Evolutionary conservation across 2,329 filamentous ascomycete genomes (phyloP).

Genomic region (Fusarium burgessii): DNA sequence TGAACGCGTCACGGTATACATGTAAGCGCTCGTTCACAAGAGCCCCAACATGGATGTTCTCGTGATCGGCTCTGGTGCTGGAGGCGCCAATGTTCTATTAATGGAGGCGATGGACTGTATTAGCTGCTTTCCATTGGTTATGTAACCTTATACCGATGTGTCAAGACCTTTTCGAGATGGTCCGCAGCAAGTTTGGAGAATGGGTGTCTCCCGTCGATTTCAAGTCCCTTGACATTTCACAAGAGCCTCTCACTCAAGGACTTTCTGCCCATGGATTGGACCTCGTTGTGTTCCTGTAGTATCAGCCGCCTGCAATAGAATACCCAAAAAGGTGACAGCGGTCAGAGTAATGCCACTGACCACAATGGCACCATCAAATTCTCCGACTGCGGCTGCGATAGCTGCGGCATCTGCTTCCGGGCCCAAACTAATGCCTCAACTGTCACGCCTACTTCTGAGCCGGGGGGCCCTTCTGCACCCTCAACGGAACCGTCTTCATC

Average conservation of each 20-base stretch:
- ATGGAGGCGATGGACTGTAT: neutral
- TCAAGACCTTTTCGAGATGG: neutral
- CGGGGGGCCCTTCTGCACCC: constrained; percentile 4
- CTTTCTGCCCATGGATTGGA: neutral
- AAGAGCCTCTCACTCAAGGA: constrained; percentile 1
- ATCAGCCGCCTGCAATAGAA: constrained; percentile 3
- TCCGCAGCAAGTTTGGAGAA: neutral
- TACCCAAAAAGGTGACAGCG: constrained; percentile 3
- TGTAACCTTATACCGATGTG: neutral
- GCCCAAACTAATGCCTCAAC: constrained; percentile 1
- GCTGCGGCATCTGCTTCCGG: neutral
- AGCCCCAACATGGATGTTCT: neutral
- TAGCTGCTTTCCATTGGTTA: neutral
- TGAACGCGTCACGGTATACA: neutral
- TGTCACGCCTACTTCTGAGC: constrained; percentile 4
- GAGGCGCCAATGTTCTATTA: neutral
- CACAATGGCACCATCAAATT: neutral
- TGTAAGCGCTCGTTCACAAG: neutral
- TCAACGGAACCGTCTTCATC: constrained; percentile 4
- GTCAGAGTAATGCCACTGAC: neutral
- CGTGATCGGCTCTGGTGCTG: neutral
- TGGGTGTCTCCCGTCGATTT: neutral
- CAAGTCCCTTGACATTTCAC: constrained; percentile 6
- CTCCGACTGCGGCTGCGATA: neutral
- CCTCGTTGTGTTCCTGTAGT: neutral